A percentile compares a stretch with the other conserved stretches of the same genome.
These are phyloP conservation scores for Crithidia expoeki DNA, from an alignment of 208 protist genomes.

Conservation along the genomic window DNA sequence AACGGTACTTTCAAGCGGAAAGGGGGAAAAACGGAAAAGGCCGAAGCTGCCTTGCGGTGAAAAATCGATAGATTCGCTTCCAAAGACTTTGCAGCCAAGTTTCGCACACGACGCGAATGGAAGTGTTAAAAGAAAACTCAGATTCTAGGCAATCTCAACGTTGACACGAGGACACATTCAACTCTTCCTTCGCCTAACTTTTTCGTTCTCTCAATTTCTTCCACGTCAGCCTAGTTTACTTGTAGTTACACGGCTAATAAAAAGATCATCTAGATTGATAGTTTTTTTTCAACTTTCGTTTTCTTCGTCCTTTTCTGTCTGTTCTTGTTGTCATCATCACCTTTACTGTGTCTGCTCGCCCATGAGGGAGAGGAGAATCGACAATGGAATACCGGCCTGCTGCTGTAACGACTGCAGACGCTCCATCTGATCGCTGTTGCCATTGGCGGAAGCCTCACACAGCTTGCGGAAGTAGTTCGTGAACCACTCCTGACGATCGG, in stretches of 20 bases:
- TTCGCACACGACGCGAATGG: too few relatives aligned
- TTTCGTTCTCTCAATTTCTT: too few relatives aligned
- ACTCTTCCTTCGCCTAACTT: too few relatives aligned
- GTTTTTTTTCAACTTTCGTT: neutral
- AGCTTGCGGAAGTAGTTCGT: conserved; percentile 62
- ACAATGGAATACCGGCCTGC: conserved; percentile 84
- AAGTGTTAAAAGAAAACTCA: too few relatives aligned
- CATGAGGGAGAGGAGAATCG: conserved; percentile 80
- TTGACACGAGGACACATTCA: too few relatives aligned
- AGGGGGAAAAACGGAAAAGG: neutral
- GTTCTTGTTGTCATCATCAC: neutral
- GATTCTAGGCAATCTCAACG: too few relatives aligned
- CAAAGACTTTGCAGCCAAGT: too few relatives aligned
- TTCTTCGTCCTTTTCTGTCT: conserved; percentile 4
- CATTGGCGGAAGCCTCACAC: conserved; percentile 36
- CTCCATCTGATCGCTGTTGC: conserved; percentile 70
- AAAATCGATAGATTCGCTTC: too few relatives aligned
- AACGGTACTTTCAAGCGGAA: too few relatives aligned
- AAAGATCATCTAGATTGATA: too few relatives aligned
- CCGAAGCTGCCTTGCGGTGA: neutral
- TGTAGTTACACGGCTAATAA: too few relatives aligned
- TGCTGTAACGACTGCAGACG: conserved; percentile 85
- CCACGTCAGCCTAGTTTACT: too few relatives aligned
- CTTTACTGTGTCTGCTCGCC: conserved; percentile 50
- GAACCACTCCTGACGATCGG: conserved; percentile 77